phyloP scores from a whole-genome alignment of 106 monocot genomes.

The Dioscorea dumetorum region DNA sequence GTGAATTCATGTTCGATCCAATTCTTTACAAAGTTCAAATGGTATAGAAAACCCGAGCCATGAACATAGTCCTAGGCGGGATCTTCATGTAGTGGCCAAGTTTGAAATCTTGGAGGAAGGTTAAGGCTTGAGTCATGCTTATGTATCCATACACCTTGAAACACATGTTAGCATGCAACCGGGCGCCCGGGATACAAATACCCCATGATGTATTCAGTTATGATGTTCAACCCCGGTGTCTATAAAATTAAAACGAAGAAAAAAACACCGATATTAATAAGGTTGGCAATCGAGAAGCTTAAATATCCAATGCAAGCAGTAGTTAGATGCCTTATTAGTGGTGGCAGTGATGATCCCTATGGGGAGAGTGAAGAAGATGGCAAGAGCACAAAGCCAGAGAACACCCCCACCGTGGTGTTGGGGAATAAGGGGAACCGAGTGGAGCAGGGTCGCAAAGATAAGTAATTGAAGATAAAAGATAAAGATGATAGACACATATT shows the following conservation, averaged over 20 bases:
- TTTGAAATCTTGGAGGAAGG: slow-evolving; percentile 68
- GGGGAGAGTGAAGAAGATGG: slow-evolving; percentile 74
- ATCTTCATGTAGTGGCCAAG: slow-evolving; percentile 85
- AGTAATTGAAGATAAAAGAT: too few species aligned
- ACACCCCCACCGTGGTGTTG: too few species aligned
- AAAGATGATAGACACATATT: too few species aligned
- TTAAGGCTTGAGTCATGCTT: slow-evolving; percentile 63
- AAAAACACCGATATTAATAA: background rate
- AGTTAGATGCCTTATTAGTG: slow-evolving; percentile 43
- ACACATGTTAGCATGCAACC: slow-evolving; percentile 63
- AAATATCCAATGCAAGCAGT: background rate
- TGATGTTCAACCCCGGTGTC: slow-evolving; percentile 65
- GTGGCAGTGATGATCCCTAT: slow-evolving; percentile 77
- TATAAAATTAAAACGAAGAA: slow-evolving; percentile 1
- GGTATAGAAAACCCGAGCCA: slow-evolving; percentile 40
- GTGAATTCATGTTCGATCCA: background rate
- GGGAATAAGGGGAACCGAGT: too few species aligned
- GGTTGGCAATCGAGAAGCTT: background rate
- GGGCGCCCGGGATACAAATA: slow-evolving; percentile 68
- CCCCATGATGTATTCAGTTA: slow-evolving; percentile 78
- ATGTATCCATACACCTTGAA: slow-evolving; percentile 82
- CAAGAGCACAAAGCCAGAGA: slow-evolving; percentile 49
- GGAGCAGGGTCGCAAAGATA: too few species aligned
- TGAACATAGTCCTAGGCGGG: slow-evolving; percentile 70
- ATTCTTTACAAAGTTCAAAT: background rate